Evolutionary conservation across 164 flowering plant species (phyloP).

Genomic region (Tetrastigma voinierianum): DNA sequence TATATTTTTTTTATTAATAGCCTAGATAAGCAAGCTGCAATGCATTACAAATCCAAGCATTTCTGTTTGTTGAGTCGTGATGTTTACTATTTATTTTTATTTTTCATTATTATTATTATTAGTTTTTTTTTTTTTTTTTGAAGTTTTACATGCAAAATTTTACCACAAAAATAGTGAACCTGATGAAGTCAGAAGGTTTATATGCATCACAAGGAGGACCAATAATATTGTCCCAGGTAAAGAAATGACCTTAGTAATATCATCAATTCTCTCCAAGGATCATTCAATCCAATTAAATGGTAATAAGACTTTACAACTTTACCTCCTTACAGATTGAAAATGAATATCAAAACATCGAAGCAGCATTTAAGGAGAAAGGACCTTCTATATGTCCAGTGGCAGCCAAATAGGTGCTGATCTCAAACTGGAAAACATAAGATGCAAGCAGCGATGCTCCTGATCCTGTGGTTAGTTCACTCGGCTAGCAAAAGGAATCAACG

Average conservation of each 20-base stretch:
- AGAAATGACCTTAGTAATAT: neutral
- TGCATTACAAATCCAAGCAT: no score
- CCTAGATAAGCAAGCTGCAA: no score
- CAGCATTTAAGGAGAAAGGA: conserved; percentile 55
- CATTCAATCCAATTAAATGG: no score
- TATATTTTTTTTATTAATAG: no score
- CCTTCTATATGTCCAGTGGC: conserved; percentile 79
- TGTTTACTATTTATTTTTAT: no score
- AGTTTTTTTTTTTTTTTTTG: neutral
- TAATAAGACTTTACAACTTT: no score
- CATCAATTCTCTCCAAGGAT: no score
- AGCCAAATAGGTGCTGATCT: conserved; percentile 84
- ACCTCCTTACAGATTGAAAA: conserved; percentile 69
- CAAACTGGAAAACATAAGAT: conserved; percentile 89
- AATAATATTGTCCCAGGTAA: conserved; percentile 43
- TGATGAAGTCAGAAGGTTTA: conserved; percentile 39
- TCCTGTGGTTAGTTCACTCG: conserved; percentile 71
- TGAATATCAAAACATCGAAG: conserved; percentile 73
- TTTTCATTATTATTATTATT: neutral
- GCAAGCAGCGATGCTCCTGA: conserved; percentile 99
- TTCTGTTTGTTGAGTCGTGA: no score
- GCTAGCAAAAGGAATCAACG: neutral
- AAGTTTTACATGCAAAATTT: conserved; percentile 42
- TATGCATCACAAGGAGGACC: conserved; percentile 51
- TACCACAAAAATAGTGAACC: conserved; percentile 34